phyloP scores from a whole-genome alignment of 1,139 yeast genomes.

The Scheffersomyces illinoinensis region DNA sequence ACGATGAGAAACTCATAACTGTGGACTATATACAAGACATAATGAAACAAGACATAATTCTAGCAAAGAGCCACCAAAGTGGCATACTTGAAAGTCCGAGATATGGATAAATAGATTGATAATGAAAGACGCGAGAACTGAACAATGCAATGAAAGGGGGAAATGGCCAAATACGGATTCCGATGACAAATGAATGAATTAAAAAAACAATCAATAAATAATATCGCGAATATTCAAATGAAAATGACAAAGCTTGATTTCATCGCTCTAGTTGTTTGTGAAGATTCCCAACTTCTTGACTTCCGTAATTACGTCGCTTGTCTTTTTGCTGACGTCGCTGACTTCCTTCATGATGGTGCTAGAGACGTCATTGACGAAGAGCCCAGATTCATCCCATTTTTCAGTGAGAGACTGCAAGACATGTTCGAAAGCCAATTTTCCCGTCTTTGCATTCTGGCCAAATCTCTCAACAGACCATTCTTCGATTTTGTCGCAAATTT shows the following conservation, averaged over 20 bases:
- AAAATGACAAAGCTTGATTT: background rate
- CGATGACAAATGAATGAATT: background rate
- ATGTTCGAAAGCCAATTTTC: slow-evolving; percentile 80
- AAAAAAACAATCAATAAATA: slow-evolving; percentile 1
- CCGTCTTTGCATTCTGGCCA: slow-evolving; percentile 81
- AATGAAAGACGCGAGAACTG: background rate
- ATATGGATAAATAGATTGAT: background rate
- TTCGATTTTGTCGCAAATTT: slow-evolving; percentile 79
- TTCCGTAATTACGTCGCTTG: slow-evolving; percentile 38
- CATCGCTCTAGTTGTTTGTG: background rate
- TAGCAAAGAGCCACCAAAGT: background rate
- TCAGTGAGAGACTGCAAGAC: slow-evolving; percentile 60
- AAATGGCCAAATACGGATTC: background rate
- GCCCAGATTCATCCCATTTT: slow-evolving; percentile 51
- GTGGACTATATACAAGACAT: background rate
- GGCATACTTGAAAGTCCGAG: background rate
- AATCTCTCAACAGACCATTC: slow-evolving; percentile 91
- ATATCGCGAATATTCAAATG: background rate
- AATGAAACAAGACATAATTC: background rate
- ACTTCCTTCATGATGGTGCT: slow-evolving; percentile 21
- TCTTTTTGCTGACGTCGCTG: slow-evolving; percentile 26
- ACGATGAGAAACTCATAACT: background rate
- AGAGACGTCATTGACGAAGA: slow-evolving; percentile 38
- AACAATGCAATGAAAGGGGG: background rate
- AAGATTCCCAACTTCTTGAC: slow-evolving; percentile 35